phyloP scores from a whole-genome alignment of 2,329 filamentous ascomycete species.

The Mycogone perniciosa region DNA sequence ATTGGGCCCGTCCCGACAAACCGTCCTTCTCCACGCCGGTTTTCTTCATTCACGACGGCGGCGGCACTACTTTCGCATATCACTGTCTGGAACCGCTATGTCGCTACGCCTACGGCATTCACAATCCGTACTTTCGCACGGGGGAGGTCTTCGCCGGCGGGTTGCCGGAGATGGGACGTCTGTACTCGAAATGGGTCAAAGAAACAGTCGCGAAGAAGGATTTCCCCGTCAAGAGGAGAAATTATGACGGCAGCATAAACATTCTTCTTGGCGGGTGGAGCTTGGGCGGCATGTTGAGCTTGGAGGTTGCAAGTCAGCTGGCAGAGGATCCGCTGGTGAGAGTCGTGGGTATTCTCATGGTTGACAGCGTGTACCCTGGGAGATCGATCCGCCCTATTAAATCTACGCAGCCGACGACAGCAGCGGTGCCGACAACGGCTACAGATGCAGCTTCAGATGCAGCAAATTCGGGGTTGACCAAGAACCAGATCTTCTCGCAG shows the following conservation, averaged over 20 bases:
- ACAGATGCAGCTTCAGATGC: background rate
- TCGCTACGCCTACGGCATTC: constrained; percentile 47
- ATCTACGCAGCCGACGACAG: background rate
- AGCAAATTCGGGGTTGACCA: constrained; percentile 22
- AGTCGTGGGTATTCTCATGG: constrained; percentile 45
- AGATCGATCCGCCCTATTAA: constrained; percentile 2
- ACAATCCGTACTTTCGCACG: constrained; percentile 46
- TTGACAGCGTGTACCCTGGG: constrained; percentile 43
- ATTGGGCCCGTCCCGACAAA: constrained; percentile 21
- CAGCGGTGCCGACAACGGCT: background rate
- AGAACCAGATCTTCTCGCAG: constrained; percentile 29
- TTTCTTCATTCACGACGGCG: constrained; percentile 55
- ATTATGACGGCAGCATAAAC: constrained; percentile 24
- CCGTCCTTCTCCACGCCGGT: constrained; percentile 35
- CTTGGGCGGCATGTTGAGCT: constrained; percentile 44
- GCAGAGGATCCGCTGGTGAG: constrained; percentile 29
- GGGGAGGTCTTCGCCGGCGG: constrained; percentile 44
- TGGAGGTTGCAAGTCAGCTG: constrained; percentile 44
- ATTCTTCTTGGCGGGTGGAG: constrained; percentile 52
- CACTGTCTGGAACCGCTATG: constrained; percentile 44
- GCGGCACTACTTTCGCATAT: constrained; percentile 54
- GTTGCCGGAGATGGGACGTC: constrained; percentile 46
- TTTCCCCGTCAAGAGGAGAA: constrained; percentile 23
- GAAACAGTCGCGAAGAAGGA: constrained; percentile 25
- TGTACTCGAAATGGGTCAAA: constrained; percentile 43